phyloP scores from a whole-genome alignment of 73 alveolate species.

The Uronychia setigera region DNA sequence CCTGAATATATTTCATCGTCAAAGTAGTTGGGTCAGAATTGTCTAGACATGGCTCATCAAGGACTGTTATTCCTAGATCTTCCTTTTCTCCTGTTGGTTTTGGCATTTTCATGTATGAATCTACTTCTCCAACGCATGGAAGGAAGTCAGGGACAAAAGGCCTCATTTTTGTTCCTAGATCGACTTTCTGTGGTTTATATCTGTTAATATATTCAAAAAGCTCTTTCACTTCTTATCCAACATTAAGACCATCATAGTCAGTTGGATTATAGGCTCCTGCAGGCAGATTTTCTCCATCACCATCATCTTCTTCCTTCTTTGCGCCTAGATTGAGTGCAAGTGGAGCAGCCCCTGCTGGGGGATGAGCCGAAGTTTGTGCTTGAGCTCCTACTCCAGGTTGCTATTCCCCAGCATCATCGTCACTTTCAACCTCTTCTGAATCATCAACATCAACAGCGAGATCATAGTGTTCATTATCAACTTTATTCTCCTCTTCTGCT shows the following conservation, averaged over 20 bases:
- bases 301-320: constrained; percentile 70
- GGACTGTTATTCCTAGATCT: constrained; percentile 18
- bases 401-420: constrained; percentile 60
- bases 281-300: constrained; percentile 15
- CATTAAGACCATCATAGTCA: constrained; percentile 79
- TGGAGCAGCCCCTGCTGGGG: constrained; percentile 1
- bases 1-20: constrained; percentile 24
- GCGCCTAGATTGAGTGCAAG: constrained; percentile 30
- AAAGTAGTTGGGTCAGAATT: constrained; percentile 19
- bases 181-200: constrained; percentile 85
- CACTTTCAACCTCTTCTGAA: constrained; percentile 67
- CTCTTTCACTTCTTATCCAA: constrained; percentile 71
- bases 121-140: constrained; percentile 95
- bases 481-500: constrained; percentile 35
- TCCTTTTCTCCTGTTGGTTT: constrained; percentile 81
- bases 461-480: constrained; percentile 69
- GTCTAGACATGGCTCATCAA: constrained; percentile 31
- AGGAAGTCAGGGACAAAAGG: constrained; percentile 93
- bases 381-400: constrained; percentile 25
- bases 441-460: constrained; percentile 70
- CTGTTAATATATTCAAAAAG: constrained; percentile 68
- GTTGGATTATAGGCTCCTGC: constrained; percentile 76
- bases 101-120: constrained; percentile 92
- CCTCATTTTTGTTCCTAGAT: constrained; percentile 83
- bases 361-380: constrained; percentile 29